These are phyloP conservation scores for Dryas alaskensis DNA, from an alignment of 306 rosid species.

Conservation along the genomic window DNA sequence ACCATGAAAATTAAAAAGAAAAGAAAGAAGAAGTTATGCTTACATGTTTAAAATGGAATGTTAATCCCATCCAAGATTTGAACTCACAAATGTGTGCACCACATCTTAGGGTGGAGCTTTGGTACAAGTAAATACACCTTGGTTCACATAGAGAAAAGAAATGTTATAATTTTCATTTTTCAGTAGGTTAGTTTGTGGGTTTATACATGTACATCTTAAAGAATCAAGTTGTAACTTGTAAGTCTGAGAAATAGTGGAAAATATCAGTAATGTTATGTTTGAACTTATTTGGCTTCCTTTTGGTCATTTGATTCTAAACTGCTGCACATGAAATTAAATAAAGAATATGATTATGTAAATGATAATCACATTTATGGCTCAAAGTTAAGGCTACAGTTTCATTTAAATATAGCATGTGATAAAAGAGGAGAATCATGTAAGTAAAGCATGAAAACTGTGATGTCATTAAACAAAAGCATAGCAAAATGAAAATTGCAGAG, in stretches of 20 bases:
- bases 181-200: constrained; percentile 6
- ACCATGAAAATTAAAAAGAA: neutral
- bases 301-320: neutral
- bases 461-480: too few species aligned
- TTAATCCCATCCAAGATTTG: constrained; percentile 27
- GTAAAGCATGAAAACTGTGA: neutral
- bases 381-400: too few species aligned
- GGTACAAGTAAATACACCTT: constrained; percentile 19
- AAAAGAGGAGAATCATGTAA: neutral
- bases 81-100: constrained; percentile 10
- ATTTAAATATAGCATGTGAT: too few species aligned
- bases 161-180: neutral
- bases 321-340: too few species aligned
- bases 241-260: constrained; percentile 13
- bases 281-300: neutral
- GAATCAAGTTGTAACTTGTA: constrained; percentile 12
- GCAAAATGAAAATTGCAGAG: too few species aligned
- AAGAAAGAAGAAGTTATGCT: neutral
- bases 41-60: constrained; percentile 19
- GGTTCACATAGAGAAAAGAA: constrained; percentile 7
- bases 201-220: constrained; percentile 31
- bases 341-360: too few species aligned
- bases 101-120: neutral
- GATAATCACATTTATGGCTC: too few species aligned
- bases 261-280: neutral